A percentile compares a stretch with the other conserved stretches of the same genome.
Conservation (phyloP, 352 stramenopile genomes). For the Phytophthora cryptogea region DNA sequence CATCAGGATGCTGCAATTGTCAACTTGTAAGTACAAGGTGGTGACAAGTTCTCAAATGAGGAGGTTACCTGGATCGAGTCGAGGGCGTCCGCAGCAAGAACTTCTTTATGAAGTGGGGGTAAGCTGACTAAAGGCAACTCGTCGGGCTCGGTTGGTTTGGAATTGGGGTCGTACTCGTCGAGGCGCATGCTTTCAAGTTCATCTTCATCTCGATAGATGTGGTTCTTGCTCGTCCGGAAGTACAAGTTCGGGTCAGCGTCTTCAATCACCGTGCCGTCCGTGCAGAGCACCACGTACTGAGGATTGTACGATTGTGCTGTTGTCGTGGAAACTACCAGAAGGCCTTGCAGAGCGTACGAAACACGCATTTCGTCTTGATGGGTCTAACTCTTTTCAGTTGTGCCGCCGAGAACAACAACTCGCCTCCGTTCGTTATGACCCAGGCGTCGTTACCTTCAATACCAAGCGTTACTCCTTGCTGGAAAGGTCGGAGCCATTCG, state of each 20-base stretch:
- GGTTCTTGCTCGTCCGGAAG: conserved; percentile 21
- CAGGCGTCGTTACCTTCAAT: conserved; percentile 12
- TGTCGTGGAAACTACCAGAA: conserved; percentile 12
- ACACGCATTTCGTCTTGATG: conserved; percentile 11
- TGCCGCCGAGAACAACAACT: conserved; percentile 7
- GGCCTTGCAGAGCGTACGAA: conserved; percentile 15
- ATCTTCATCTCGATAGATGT: conserved; percentile 7
- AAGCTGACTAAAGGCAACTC: conserved; percentile 9
- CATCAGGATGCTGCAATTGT: conserved; percentile 8
- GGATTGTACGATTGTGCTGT: conserved; percentile 22
- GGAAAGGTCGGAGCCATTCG: conserved; percentile 20
- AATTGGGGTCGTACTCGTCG: background rate
- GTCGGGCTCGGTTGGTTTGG: conserved; percentile 2
- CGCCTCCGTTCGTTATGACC: conserved; percentile 6
- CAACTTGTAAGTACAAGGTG: conserved; percentile 6
- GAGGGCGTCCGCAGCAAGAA: conserved; percentile 1
- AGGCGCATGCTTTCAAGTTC: conserved; percentile 11
- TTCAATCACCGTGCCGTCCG: conserved; percentile 37
- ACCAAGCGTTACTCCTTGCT: conserved; percentile 16
- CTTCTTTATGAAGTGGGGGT: conserved; percentile 10
- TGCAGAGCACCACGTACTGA: conserved; percentile 41
- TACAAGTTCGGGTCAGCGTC: conserved; percentile 40
- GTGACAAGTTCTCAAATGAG: background rate
- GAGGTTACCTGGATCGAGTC: conserved; percentile 11
- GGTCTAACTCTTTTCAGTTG: conserved; percentile 11